Percentiles rank a stretch among this genome's conserved stretches.
phyloP scores from a whole-genome alignment of 2,329 filamentous ascomycete species.

The Bipolaris gigantea region DNA sequence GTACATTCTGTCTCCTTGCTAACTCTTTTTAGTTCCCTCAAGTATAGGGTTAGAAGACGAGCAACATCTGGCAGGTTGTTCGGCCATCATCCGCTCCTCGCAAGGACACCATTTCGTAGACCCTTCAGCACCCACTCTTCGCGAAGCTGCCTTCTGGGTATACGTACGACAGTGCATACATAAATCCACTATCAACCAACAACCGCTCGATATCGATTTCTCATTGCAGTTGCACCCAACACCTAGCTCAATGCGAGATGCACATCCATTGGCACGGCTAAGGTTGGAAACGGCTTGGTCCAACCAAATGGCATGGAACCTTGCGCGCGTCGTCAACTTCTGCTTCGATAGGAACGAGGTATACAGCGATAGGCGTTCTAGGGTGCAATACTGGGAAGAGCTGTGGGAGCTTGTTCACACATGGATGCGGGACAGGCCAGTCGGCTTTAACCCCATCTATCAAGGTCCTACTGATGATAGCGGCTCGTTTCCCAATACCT shows the following conservation, averaged over 20 bases:
- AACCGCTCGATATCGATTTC: slow-evolving; percentile 35
- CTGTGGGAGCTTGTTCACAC: slow-evolving; percentile 28
- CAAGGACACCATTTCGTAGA: slow-evolving; percentile 33
- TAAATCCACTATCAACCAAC: slow-evolving; percentile 38
- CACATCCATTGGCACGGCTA: slow-evolving; percentile 30
- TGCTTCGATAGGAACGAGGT: slow-evolving; percentile 29
- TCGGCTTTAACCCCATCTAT: slow-evolving; percentile 36
- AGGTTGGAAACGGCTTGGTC: slow-evolving; percentile 37
- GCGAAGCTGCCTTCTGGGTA: slow-evolving; percentile 40
- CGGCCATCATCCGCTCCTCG: slow-evolving; percentile 36
- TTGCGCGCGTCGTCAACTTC: slow-evolving; percentile 35
- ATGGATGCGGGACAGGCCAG: slow-evolving; percentile 30
- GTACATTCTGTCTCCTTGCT: not conserved
- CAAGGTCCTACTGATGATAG: slow-evolving; percentile 15
- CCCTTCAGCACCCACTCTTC: slow-evolving; percentile 37
- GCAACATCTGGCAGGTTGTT: slow-evolving; percentile 35
- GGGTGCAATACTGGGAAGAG: slow-evolving; percentile 23
- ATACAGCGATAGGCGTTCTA: slow-evolving; percentile 14
- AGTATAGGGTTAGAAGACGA: slow-evolving; percentile 35
- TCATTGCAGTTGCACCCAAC: slow-evolving; percentile 29
- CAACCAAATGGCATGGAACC: slow-evolving; percentile 41
- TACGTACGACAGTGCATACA: slow-evolving; percentile 41
- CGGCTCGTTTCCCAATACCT: slow-evolving; percentile 28
- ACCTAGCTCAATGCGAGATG: slow-evolving; percentile 25
- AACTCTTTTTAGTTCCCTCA: slow-evolving; percentile 22